phyloP scores from a whole-genome alignment of 768 basidiomycete species.

The Albatrellus ellisii region DNA sequence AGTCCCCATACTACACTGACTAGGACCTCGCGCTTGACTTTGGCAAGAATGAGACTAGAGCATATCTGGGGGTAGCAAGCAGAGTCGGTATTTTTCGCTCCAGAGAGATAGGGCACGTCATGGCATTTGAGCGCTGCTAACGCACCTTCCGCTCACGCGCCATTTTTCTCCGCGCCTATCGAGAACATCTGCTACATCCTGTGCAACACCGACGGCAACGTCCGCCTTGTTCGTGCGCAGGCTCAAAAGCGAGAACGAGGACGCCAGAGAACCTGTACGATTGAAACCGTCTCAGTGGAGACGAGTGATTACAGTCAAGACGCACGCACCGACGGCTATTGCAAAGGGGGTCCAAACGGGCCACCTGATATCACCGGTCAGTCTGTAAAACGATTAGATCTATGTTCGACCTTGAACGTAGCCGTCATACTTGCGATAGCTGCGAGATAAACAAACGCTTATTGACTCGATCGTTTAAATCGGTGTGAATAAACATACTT shows the following conservation, averaged over 20 bases:
- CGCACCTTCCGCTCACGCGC: slow-evolving; percentile 72
- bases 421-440: slow-evolving; percentile 85
- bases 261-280: slow-evolving; percentile 60
- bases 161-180: slow-evolving; percentile 57
- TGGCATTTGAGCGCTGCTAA: neutral
- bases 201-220: slow-evolving; percentile 71
- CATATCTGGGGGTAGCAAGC: no score
- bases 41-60: slow-evolving; percentile 1
- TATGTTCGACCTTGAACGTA: slow-evolving; percentile 1
- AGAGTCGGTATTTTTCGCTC: no score
- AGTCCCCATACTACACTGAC: no score
- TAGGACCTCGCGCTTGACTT: no score
- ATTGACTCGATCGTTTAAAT: neutral
- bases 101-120: no score
- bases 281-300: no score
- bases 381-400: slow-evolving; percentile 29
- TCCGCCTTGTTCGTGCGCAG: slow-evolving; percentile 94
- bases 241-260: slow-evolving; percentile 70
- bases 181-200: slow-evolving; percentile 53
- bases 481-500: slow-evolving; percentile 49
- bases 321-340: slow-evolving; percentile 49
- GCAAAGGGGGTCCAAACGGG: slow-evolving; percentile 66
- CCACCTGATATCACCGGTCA: slow-evolving; percentile 86
- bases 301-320: no score
- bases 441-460: slow-evolving; percentile 16